These are phyloP conservation scores for Arthrinium puccinioides DNA, from an alignment of 2,329 filamentous ascomycete species.

Conservation along the genomic window DNA sequence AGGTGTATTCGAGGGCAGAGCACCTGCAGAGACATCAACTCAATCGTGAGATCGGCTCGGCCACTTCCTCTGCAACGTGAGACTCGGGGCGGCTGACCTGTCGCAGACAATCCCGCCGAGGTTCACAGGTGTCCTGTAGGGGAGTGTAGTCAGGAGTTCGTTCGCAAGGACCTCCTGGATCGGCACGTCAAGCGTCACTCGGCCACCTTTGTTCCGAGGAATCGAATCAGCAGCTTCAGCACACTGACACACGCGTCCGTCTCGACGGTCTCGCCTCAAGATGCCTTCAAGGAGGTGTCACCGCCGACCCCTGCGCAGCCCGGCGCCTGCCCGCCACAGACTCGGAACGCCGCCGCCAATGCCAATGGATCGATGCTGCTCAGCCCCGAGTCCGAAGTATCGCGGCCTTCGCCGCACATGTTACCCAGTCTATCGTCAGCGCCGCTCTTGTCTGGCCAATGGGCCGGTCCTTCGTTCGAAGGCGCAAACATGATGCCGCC, in stretches of 20 bases:
- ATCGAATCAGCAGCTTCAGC: constrained; percentile 42
- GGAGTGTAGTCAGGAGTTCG: constrained; percentile 69
- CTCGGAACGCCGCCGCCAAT: neutral
- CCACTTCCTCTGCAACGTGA: constrained; percentile 9
- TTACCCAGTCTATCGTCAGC: neutral
- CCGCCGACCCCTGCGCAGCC: constrained; percentile 1
- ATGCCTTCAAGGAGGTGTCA: neutral
- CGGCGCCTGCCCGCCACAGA: constrained; percentile 4
- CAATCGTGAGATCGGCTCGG: constrained; percentile 55
- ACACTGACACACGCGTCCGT: constrained; percentile 20
- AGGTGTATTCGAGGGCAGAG: constrained; percentile 73
- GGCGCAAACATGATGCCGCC: constrained; percentile 29
- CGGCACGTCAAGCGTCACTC: constrained; percentile 61
- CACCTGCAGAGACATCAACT: constrained; percentile 76
- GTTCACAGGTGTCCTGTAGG: constrained; percentile 72
- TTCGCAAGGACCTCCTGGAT: constrained; percentile 68
- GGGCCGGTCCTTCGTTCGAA: constrained; percentile 21
- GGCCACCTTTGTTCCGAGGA: constrained; percentile 42
- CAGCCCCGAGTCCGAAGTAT: constrained; percentile 13
- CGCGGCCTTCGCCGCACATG: constrained; percentile 19
- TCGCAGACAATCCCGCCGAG: constrained; percentile 66
- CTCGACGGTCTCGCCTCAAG: constrained; percentile 13
- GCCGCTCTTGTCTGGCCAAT: neutral
- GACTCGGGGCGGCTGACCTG: constrained; percentile 5
- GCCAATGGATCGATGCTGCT: constrained; percentile 7